Evolutionary conservation across 805 yeast genomes (phyloP).

Genomic region (Kluyveromyces nonfermentans): DNA sequence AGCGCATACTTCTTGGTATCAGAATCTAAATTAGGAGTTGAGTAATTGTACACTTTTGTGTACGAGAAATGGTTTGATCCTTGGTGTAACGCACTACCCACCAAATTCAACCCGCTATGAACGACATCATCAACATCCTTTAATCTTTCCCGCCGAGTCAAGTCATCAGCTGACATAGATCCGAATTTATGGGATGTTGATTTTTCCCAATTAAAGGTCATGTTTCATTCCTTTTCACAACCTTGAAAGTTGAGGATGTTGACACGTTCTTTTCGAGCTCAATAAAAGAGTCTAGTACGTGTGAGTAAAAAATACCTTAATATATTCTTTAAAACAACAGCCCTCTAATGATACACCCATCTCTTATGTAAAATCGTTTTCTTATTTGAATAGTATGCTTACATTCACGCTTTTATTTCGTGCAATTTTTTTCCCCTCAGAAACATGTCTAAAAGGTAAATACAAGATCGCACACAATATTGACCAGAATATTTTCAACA

Average conservation of each 20-base stretch:
- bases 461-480: too few relatives aligned
- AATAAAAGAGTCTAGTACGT: background rate
- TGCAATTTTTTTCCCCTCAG: too few relatives aligned
- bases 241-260: background rate
- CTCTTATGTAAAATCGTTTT: too few relatives aligned
- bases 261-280: background rate
- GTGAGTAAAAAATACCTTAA: too few relatives aligned
- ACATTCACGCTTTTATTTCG: too few relatives aligned
- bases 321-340: too few relatives aligned
- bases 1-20: background rate
- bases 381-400: too few relatives aligned
- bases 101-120: background rate
- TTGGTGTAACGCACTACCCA: background rate
- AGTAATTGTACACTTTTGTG: background rate
- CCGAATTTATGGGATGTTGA: background rate
- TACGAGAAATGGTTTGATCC: background rate
- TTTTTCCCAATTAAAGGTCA: background rate
- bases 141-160: background rate
- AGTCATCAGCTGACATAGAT: background rate
- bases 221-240: background rate
- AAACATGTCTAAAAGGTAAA: too few relatives aligned
- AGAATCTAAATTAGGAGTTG: slow-evolving; percentile 1
- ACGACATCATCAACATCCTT: background rate
- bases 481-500: too few relatives aligned
- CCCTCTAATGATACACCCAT: too few relatives aligned